Percentiles rank a stretch among this genome's conserved stretches.
These are phyloP conservation scores for Discostella stelligeroides DNA, from an alignment of 108 stramenopile genomes.

Conservation along the genomic window DNA sequence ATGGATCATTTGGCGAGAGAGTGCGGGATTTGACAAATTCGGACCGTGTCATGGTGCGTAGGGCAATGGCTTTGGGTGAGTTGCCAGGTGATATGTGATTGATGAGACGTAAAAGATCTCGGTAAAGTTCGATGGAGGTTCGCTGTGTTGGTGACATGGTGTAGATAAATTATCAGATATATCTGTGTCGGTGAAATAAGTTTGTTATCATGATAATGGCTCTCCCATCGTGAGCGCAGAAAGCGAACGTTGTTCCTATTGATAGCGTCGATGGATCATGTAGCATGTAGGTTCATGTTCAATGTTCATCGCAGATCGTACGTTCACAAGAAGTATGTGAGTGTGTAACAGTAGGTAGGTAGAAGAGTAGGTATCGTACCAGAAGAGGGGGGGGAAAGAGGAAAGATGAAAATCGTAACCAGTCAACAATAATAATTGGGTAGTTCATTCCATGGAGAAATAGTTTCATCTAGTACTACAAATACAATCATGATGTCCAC, in stretches of 20 bases:
- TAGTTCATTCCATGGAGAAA: no score
- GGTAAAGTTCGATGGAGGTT: constrained; percentile 69
- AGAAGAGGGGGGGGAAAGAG: no score
- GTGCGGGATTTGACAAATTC: constrained; percentile 64
- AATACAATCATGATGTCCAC: constrained; percentile 59
- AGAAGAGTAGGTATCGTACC: no score
- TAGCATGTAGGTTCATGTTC: no score
- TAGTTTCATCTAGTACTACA: not conserved
- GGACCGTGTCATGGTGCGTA: constrained; percentile 67
- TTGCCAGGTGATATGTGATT: constrained; percentile 79
- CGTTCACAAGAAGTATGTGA: no score
- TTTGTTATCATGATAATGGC: not conserved
- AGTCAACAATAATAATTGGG: no score
- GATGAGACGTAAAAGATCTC: constrained; percentile 82
- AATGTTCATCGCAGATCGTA: no score
- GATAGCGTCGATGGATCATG: no score
- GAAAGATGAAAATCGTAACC: no score
- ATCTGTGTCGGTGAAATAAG: not conserved
- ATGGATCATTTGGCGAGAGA: constrained; percentile 19
- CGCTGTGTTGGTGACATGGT: constrained; percentile 31
- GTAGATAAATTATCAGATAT: not conserved
- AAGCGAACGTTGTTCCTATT: no score
- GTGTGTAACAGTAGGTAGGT: no score
- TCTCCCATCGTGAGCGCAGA: not conserved
- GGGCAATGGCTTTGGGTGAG: constrained; percentile 71